Evolutionary conservation across 2,329 filamentous ascomycete genomes (phyloP).

Genomic region (Lecanicillium sp.): DNA sequence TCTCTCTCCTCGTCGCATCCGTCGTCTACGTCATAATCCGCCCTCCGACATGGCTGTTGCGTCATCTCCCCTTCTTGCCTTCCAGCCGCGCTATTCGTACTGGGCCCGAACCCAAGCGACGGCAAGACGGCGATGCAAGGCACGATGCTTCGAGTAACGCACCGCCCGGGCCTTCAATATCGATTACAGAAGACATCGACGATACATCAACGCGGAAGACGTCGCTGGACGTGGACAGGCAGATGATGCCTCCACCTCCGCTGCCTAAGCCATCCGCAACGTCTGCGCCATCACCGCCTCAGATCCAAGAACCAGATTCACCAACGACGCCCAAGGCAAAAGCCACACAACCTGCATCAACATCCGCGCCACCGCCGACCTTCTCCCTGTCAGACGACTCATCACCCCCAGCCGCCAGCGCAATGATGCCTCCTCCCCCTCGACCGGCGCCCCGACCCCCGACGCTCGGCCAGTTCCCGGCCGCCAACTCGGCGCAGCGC

Average conservation of each 20-base stretch:
- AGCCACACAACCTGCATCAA: constrained; percentile 36
- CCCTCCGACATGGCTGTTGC: constrained; percentile 39
- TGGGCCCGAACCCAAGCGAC: neutral
- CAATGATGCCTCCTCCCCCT: constrained; percentile 9
- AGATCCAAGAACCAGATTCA: neutral
- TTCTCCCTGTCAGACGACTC: constrained; percentile 32
- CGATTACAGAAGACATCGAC: neutral
- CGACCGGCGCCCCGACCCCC: constrained; percentile 20
- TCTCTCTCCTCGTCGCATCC: constrained; percentile 56
- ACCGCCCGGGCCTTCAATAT: too few relatives aligned
- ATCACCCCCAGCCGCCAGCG: constrained; percentile 8
- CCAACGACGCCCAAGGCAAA: constrained; percentile 14
- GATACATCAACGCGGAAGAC: constrained; percentile 1
- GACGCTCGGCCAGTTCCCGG: constrained; percentile 38
- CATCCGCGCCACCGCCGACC: constrained; percentile 29
- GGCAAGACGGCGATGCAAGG: neutral
- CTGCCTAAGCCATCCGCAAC: neutral
- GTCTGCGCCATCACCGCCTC: neutral
- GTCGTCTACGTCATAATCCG: constrained; percentile 49
- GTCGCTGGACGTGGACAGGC: neutral
- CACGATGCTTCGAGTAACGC: too few relatives aligned
- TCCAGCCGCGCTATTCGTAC: neutral
- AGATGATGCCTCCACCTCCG: constrained; percentile 1
- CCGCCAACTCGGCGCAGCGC: constrained; percentile 43
- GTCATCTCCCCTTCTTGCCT: constrained; percentile 11